Conservation (phyloP, 768 basidiomycete species). For the Boletellus ananas region DNA sequence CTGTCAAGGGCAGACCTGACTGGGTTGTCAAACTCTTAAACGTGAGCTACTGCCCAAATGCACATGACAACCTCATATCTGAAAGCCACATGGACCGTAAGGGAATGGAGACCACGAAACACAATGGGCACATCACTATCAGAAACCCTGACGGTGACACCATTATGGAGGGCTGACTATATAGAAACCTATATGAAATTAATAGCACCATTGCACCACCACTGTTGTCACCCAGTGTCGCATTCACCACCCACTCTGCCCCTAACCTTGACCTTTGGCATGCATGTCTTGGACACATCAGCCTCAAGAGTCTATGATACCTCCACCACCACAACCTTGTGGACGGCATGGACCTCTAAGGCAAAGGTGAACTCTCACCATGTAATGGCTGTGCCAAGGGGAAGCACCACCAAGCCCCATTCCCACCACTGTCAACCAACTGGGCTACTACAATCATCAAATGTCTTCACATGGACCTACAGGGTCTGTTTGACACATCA, state of each 20-base stretch:
- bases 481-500: slow-evolving; percentile 1
- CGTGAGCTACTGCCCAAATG: slow-evolving; percentile 9
- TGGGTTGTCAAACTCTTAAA: slow-evolving; percentile 1
- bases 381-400: slow-evolving; percentile 8
- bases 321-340: slow-evolving; percentile 5
- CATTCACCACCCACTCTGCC: neutral
- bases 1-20: neutral
- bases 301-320: too few relatives aligned
- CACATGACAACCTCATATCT: slow-evolving; percentile 2
- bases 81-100: slow-evolving; percentile 6
- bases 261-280: slow-evolving; percentile 12
- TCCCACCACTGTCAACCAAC: neutral
- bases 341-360: slow-evolving; percentile 1
- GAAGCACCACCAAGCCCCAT: slow-evolving; percentile 11
- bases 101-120: slow-evolving; percentile 8
- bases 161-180: slow-evolving; percentile 5
- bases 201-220: slow-evolving; percentile 4
- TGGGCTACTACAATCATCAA: neutral
- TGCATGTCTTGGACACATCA: neutral
- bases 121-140: neutral
- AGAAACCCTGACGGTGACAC: neutral
- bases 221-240: neutral
- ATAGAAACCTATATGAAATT: slow-evolving; percentile 7
- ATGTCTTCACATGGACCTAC: neutral
- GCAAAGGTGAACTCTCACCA: neutral